Evolutionary conservation across 2,329 filamentous ascomycete genomes (phyloP).

Genomic region (Exserohilum turcica): DNA sequence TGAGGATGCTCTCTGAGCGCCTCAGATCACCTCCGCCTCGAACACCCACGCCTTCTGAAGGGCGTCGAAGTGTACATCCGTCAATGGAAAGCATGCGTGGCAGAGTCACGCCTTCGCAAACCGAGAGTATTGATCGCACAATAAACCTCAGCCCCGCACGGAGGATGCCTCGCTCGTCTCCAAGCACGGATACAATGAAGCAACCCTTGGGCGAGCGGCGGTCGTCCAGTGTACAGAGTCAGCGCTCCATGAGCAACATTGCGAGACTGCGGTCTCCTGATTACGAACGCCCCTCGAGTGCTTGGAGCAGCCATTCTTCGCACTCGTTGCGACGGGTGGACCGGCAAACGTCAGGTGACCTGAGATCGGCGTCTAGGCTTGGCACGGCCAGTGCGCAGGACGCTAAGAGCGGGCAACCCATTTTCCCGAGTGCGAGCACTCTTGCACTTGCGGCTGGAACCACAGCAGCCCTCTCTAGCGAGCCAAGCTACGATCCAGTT

Average conservation of each 20-base stretch:
- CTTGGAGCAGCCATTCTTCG: conserved; percentile 63
- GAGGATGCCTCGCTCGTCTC: conserved; percentile 45
- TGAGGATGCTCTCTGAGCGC: conserved; percentile 45
- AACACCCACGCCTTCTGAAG: conserved; percentile 34
- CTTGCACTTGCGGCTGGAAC: conserved; percentile 44
- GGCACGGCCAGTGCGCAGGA: conserved; percentile 52
- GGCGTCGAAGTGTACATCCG: conserved; percentile 30
- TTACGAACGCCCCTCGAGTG: conserved; percentile 65
- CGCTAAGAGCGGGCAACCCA: conserved; percentile 42
- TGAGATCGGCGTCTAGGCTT: conserved; percentile 70
- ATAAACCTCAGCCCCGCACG: conserved; percentile 45
- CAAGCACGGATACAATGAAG: conserved; percentile 41
- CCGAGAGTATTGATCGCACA: conserved; percentile 52
- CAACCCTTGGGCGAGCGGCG: conserved; percentile 43
- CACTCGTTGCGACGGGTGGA: conserved; percentile 74
- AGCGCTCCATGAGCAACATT: conserved; percentile 51
- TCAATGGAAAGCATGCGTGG: conserved; percentile 32
- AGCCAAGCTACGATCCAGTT: conserved; percentile 71
- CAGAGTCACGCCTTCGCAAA: conserved; percentile 43
- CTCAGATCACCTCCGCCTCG: conserved; percentile 38
- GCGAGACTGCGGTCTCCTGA: conserved; percentile 50
- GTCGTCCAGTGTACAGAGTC: conserved; percentile 52
- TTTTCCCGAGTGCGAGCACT: conserved; percentile 38
- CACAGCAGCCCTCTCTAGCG: conserved; percentile 51
- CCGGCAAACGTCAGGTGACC: conserved; percentile 73